A percentile compares a stretch with the other conserved stretches of the same genome.
Conservation (phyloP, 106 monocot species). For the Hemerocallis citrina region DNA sequence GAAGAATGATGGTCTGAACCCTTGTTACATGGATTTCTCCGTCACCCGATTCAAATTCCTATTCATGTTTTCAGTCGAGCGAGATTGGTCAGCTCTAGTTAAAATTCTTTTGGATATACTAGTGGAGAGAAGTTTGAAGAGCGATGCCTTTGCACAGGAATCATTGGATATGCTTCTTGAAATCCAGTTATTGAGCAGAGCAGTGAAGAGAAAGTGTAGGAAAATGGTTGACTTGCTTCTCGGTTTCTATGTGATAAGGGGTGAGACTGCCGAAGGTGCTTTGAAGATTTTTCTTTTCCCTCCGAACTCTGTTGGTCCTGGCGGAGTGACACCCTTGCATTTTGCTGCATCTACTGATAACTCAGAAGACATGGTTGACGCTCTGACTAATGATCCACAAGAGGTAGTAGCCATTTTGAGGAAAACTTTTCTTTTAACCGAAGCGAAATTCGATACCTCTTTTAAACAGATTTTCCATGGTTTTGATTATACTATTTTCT, state of each 20-base stretch:
- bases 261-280: background rate
- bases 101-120: constrained; percentile 69
- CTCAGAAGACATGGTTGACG: constrained; percentile 78
- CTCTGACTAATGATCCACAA: constrained; percentile 90
- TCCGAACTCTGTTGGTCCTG: constrained; percentile 63
- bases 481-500: too few relatives aligned
- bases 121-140: constrained; percentile 34
- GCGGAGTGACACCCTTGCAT: constrained; percentile 88
- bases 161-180: constrained; percentile 67
- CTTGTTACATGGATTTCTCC: constrained; percentile 42
- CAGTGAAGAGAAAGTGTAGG: constrained; percentile 81
- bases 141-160: constrained; percentile 35
- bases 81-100: constrained; percentile 64
- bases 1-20: constrained; percentile 5
- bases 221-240: constrained; percentile 90
- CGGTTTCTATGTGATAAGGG: constrained; percentile 31
- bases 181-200: constrained; percentile 70
- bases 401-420: constrained; percentile 39
- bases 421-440: background rate
- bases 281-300: constrained; percentile 47
- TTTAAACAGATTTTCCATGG: background rate
- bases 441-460: background rate
- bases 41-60: constrained; percentile 70
- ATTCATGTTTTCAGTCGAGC: constrained; percentile 66
- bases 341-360: constrained; percentile 73